Percentiles rank a stretch among this genome's conserved stretches.
These are phyloP conservation scores for Begonia masoniana DNA, from an alignment of 306 rosid genomes.

Conservation along the genomic window DNA sequence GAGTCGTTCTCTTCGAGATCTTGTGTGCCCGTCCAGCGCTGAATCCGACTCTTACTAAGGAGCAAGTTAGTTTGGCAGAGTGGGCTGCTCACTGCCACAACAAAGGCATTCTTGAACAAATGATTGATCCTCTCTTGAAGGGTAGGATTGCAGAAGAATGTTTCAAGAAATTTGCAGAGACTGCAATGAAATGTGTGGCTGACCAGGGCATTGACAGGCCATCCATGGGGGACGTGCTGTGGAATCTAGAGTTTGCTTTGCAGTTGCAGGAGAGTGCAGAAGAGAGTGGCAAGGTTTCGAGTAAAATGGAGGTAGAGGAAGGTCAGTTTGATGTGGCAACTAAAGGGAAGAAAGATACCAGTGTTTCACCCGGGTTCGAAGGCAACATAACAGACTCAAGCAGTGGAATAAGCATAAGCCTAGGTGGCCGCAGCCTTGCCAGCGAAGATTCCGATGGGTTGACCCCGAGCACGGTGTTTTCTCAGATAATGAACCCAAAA, in stretches of 20 bases:
- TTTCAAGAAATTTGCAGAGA: constrained; percentile 7
- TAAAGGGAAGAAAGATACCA: constrained; percentile 56
- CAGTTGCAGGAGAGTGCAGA: constrained; percentile 11
- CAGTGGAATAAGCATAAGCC: constrained; percentile 85
- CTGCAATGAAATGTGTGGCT: constrained; percentile 7
- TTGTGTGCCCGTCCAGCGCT: constrained; percentile 15
- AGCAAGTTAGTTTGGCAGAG: constrained; percentile 7
- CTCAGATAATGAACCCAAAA: constrained; percentile 94
- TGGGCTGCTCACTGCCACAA: constrained; percentile 5
- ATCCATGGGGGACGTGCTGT: constrained; percentile 16
- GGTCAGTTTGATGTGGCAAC: constrained; percentile 25
- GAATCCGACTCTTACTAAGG: neutral
- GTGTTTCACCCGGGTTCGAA: constrained; percentile 27
- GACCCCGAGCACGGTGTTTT: constrained; percentile 94
- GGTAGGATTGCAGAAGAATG: constrained; percentile 10
- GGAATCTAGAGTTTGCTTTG: constrained; percentile 16
- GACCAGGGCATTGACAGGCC: constrained; percentile 18
- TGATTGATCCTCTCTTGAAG: constrained; percentile 5
- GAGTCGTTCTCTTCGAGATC: constrained; percentile 14
- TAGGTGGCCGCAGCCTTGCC: constrained; percentile 87
- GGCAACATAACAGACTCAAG: constrained; percentile 62
- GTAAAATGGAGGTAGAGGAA: constrained; percentile 29
- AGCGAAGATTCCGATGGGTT: constrained; percentile 83
- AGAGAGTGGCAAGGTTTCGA: constrained; percentile 11
- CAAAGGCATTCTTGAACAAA: constrained; percentile 4